Evolutionary conservation across 768 basidiomycete genomes (phyloP), one percentile per base, ranked within the genome.

Genomic region (Amanita rimosa): DNA sequence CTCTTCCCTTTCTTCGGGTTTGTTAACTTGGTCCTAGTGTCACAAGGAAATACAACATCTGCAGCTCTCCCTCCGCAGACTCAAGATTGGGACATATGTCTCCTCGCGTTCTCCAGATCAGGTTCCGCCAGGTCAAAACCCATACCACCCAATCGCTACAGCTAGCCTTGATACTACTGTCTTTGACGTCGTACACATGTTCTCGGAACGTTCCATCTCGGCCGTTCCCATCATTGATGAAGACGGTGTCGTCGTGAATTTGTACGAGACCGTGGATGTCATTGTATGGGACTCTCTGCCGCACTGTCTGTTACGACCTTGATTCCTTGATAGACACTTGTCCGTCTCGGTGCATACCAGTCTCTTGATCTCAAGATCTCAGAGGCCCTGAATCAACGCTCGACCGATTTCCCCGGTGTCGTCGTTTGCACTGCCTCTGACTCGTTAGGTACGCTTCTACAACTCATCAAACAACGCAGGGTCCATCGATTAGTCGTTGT

Each of bases 261-360:
- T 99, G 42, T 99, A 97, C 62, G 96, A 99, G 67, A 97, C 96
- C 4, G 96, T 99, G 19, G 96, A 99, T 70, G 95, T 99, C 44
- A 95, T 98, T 53, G 94, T 96, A 64, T 58, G 84, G 73, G 17
- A 19, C 34, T n/a, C 40, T 44, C 17, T 34, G 10, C n/a, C 46
- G 43, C n/a, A 38, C 27, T 17, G 13, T 17, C n/a, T 1, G 35
- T 13, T 24, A 19, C 44, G 36, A 33, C 50, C 44, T 54, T 43
- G 37, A 29, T 40, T n/a, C 39, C 41, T 55, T 50, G 36, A 19
- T 60, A 98, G 92, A 96, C 93, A 6, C 82, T 99, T 24, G 92
- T 99, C 37, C 83, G 92, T 34, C 76, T 91, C 40, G 94, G 94
- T 38, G 90, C 85, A 21, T 99, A 98, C 64, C 91, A 94, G 62